Evolutionary conservation across 1,284 basidiomycete species (phyloP), one percentile per base, ranked within the genome.

Genomic region (Lentinula novae-zelandiae): DNA sequence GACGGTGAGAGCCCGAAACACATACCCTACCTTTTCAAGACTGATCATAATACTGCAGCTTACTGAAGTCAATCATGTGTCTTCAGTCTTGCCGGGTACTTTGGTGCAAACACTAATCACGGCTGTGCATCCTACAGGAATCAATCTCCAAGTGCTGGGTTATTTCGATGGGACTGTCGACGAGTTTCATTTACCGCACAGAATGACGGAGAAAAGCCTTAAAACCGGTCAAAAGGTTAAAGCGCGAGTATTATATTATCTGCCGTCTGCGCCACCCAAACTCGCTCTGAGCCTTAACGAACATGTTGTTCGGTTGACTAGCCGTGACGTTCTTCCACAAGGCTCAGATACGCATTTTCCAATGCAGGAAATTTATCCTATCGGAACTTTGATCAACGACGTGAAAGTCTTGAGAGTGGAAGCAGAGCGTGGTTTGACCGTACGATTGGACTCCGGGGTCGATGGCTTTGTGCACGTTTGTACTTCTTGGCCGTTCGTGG

Each of bases 151-250:
- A 75, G 81, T 98, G 20, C 83, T 96, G 36, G 96, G 96, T 1
- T 96, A 93, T 75, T 98, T 96, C 73, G 90, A 95, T 55, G 96
- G 94, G 34, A 96, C 95, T 0, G 83, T 95, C 56, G 95, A 98
- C 70, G 78, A 87, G 49, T 84, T 89, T 63, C 96, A 99, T 74
- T 76, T 98, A 20, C 80, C 79, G 2, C 67, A 76, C 15, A 75
- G 80, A 51, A 71, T 78, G 17, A 72, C 78, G 5, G 80, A 82
- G 46, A 81, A 82, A 56, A 74, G 76, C 40, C 90, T 83, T 75
- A 94, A 92, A 72, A 71, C 91, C 53, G 95, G 95, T 12, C 87
- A 93, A 72, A 97, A 93, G 77, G 78, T 98, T 68, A 94, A 92
- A 69, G 90, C 92, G 0, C 81, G 97, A 65, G 82, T 99, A 40